Conservation (phyloP, 306 rosid species). For the Arachis stenosperma region DNA sequence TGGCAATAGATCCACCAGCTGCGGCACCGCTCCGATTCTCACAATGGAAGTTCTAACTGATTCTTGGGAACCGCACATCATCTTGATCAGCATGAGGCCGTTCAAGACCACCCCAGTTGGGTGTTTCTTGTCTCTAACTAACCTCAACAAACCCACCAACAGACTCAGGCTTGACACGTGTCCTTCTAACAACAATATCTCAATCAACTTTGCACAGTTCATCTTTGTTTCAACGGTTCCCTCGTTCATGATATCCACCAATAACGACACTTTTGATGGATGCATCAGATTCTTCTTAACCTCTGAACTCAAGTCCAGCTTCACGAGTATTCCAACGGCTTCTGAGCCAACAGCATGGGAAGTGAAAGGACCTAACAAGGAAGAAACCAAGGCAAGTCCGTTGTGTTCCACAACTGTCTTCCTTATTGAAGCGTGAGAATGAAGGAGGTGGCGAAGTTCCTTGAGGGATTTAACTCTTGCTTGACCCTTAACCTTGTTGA, state of each 20-base stretch:
- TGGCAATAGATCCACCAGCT: conserved; percentile 64
- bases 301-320: conserved; percentile 55
- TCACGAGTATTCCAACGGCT: conserved; percentile 70
- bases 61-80: conserved; percentile 48
- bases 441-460: conserved; percentile 55
- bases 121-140: conserved; percentile 68
- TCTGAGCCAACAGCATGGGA: conserved; percentile 84
- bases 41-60: conserved; percentile 54
- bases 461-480: conserved; percentile 68
- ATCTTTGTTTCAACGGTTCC: conserved; percentile 79
- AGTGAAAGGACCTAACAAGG: conserved; percentile 75
- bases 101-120: conserved; percentile 59
- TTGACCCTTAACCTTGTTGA: conserved; percentile 75
- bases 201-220: conserved; percentile 72
- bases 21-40: conserved; percentile 67
- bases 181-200: conserved; percentile 51
- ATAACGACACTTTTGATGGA: conserved; percentile 69
- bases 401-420: conserved; percentile 50
- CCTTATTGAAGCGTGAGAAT: conserved; percentile 50
- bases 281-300: conserved; percentile 52
- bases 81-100: conserved; percentile 60
- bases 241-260: conserved; percentile 82
- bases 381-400: conserved; percentile 53
- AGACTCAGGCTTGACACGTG: conserved; percentile 66
- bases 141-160: conserved; percentile 68